A percentile compares a stretch with the other conserved stretches of the same genome.
Evolutionary conservation across 2,329 filamentous ascomycete genomes (phyloP).

Genomic region (Blastomyces silverae): DNA sequence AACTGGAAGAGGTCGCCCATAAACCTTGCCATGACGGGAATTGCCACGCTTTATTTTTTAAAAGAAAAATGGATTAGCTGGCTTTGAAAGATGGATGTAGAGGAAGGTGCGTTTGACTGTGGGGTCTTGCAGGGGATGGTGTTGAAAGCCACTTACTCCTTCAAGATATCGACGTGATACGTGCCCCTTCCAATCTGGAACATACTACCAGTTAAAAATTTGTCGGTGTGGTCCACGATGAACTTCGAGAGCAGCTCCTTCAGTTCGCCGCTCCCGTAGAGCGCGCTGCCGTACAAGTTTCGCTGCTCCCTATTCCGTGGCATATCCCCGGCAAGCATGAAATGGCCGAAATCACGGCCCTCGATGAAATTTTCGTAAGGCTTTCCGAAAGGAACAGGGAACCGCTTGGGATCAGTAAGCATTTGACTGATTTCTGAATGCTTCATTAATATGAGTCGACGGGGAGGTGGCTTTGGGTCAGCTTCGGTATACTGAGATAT

Average conservation of each 20-base stretch:
- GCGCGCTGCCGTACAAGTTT: constrained; percentile 15
- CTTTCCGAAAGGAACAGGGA: constrained; percentile 22
- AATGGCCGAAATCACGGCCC: constrained; percentile 19
- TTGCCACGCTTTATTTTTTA: constrained; percentile 17
- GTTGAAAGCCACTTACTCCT: constrained; percentile 15
- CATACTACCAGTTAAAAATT: constrained; percentile 13
- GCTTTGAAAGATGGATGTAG: neutral
- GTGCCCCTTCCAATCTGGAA: constrained; percentile 12
- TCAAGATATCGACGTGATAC: constrained; percentile 22
- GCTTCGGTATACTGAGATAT: constrained; percentile 15
- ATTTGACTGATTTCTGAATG: constrained; percentile 20
- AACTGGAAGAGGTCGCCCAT: constrained; percentile 25
- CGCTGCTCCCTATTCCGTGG: constrained; percentile 18
- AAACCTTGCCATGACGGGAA: constrained; percentile 24
- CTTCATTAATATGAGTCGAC: constrained; percentile 18
- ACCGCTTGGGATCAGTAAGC: constrained; percentile 22
- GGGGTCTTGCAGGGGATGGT: neutral
- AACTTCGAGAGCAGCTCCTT: constrained; percentile 12
- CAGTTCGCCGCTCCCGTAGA: constrained; percentile 15
- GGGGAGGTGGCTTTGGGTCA: constrained; percentile 15
- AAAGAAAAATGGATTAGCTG: neutral
- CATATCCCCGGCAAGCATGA: constrained; percentile 21
- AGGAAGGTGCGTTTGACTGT: neutral
- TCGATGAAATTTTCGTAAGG: constrained; percentile 21
- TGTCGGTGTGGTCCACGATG: constrained; percentile 15